Evolutionary conservation across 2,329 filamentous ascomycete species (phyloP).

Genomic region (Penicillium occitanis): DNA sequence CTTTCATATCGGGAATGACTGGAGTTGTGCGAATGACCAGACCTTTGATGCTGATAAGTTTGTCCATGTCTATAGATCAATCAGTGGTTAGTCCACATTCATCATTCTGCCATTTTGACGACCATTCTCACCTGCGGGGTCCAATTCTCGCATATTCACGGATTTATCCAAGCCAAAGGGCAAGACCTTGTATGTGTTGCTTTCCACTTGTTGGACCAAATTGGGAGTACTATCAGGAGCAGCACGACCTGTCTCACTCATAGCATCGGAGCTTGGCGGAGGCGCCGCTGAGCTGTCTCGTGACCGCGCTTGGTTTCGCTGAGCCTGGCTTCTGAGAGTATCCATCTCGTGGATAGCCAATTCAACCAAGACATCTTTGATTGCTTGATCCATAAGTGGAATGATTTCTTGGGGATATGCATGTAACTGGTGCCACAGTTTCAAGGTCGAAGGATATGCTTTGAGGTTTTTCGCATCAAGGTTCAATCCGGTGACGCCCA

Average conservation of each 20-base stretch:
- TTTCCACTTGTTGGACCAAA: constrained; percentile 71
- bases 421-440: constrained; percentile 93
- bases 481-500: constrained; percentile 82
- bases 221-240: constrained; percentile 61
- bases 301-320: constrained; percentile 50
- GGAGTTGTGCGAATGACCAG: constrained; percentile 93
- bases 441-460: constrained; percentile 85
- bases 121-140: constrained; percentile 67
- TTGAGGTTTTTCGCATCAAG: constrained; percentile 87
- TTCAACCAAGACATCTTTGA: constrained; percentile 92
- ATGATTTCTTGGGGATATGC: constrained; percentile 95
- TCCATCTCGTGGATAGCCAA: constrained; percentile 78
- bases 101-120: background rate
- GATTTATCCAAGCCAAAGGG: constrained; percentile 84
- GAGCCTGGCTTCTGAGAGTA: constrained; percentile 60
- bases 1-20: constrained; percentile 98
- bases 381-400: constrained; percentile 89
- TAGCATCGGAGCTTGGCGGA: constrained; percentile 71
- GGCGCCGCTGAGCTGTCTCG: constrained; percentile 65
- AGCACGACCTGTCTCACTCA: constrained; percentile 43
- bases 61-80: constrained; percentile 73
- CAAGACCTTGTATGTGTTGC: constrained; percentile 78
- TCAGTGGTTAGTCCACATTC: background rate
- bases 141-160: constrained; percentile 89
- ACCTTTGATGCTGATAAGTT: constrained; percentile 90